phyloP scores from a whole-genome alignment of 2,329 filamentous ascomycete genomes.

The Didymella sp. region DNA sequence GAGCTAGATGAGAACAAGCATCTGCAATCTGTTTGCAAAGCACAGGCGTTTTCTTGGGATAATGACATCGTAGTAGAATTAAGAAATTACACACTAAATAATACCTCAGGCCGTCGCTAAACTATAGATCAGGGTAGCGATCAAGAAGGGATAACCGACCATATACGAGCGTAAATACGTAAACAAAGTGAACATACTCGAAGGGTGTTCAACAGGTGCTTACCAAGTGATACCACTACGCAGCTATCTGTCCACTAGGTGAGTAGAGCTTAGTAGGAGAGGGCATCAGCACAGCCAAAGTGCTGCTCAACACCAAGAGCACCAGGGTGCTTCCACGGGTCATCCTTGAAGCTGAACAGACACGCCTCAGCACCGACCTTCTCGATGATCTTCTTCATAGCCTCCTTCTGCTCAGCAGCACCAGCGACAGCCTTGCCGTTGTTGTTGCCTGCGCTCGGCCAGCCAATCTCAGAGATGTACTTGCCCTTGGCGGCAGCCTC shows the following conservation, averaged over 20 bases:
- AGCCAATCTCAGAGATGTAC: conserved; percentile 89
- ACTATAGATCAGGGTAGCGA: conserved; percentile 10
- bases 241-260: not conserved
- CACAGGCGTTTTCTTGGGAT: conserved; percentile 5
- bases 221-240: not conserved
- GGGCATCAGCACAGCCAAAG: conserved; percentile 73
- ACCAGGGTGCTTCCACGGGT: conserved; percentile 80
- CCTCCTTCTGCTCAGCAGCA: conserved; percentile 68
- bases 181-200: conserved; percentile 8
- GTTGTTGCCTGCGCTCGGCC: conserved; percentile 73
- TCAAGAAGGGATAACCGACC: conserved; percentile 13
- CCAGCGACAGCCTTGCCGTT: conserved; percentile 79
- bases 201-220: conserved; percentile 1
- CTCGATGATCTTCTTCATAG: conserved; percentile 74
- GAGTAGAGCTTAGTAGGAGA: conserved; percentile 20
- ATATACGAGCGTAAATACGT: conserved; percentile 19
- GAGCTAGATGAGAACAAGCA: conserved; percentile 9
- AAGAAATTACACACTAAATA: conserved; percentile 22
- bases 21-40: not conserved
- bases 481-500: conserved; percentile 65
- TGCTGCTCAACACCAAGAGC: conserved; percentile 76
- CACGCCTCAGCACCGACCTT: conserved; percentile 71
- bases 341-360: conserved; percentile 83
- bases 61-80: conserved; percentile 11
- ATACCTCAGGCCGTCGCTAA: conserved; percentile 13